Evolutionary conservation across 345 rosid species (phyloP).

Genomic region (Ceriops zippeliana): DNA sequence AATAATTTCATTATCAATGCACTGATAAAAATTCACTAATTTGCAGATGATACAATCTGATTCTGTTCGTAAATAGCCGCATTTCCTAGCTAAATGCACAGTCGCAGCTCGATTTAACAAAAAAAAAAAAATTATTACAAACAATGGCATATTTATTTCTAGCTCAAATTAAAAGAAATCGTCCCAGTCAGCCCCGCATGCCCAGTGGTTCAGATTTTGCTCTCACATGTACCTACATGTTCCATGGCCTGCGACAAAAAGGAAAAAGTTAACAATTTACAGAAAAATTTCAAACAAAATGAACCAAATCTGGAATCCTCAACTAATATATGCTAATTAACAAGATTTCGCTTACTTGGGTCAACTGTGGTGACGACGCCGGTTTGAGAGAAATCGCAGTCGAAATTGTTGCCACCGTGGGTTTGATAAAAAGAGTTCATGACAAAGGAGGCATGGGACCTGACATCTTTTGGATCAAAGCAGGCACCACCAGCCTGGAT

Average conservation of each 20-base stretch:
- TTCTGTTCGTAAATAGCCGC: too few relatives aligned
- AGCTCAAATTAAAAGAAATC: neutral
- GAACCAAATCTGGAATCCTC: neutral
- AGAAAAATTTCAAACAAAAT: neutral
- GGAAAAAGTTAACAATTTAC: neutral
- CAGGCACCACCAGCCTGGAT: constrained; percentile 73
- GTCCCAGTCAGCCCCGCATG: neutral
- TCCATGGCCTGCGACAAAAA: constrained; percentile 29
- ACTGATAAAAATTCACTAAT: too few relatives aligned
- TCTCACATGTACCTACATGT: constrained; percentile 23
- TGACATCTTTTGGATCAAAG: constrained; percentile 46
- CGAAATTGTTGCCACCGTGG: constrained; percentile 34
- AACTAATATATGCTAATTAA: neutral
- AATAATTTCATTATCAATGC: too few relatives aligned
- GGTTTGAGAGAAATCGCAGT: constrained; percentile 49
- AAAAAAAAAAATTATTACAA: too few relatives aligned
- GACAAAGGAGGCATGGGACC: constrained; percentile 53
- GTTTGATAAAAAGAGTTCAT: constrained; percentile 67
- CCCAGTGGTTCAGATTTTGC: neutral
- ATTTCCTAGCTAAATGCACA: too few relatives aligned
- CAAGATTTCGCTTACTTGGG: constrained; percentile 44
- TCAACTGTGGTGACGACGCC: constrained; percentile 38
- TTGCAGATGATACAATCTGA: too few relatives aligned
- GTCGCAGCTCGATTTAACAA: too few relatives aligned
- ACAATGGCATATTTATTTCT: too few relatives aligned